These are phyloP conservation scores for Thermothelomyces thermophilus DNA, from an alignment of 2,329 filamentous ascomycete species.

Conservation along the genomic window DNA sequence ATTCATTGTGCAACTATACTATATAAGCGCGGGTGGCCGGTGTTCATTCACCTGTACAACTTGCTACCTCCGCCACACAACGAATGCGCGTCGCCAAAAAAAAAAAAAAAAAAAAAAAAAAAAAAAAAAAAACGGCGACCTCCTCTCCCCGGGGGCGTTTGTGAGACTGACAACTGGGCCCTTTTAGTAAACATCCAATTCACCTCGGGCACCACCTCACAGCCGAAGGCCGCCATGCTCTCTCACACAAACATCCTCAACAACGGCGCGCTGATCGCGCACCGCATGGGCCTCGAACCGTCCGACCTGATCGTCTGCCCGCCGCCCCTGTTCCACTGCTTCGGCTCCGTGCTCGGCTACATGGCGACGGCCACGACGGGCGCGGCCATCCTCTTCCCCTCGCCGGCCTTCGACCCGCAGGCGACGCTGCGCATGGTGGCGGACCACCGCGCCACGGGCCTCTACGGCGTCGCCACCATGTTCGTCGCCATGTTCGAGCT, in stretches of 20 bases:
- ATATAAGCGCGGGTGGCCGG: too few relatives aligned
- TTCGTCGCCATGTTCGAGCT: conserved; percentile 81
- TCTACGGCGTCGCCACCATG: conserved; percentile 95
- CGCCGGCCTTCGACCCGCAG: conserved; percentile 76
- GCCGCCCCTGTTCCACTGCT: conserved; percentile 83
- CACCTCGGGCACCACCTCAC: conserved; percentile 88
- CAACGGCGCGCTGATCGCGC: conserved; percentile 78
- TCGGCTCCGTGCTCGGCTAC: conserved; percentile 86
- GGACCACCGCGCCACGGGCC: conserved; percentile 50
- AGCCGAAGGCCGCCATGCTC: conserved; percentile 87
- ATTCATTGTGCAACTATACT: neutral
- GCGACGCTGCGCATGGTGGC: conserved; percentile 57
- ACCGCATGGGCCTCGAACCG: conserved; percentile 72
- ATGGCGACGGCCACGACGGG: conserved; percentile 86
- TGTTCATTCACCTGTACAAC: too few relatives aligned
- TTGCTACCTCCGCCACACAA: too few relatives aligned
- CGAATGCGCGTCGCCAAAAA: too few relatives aligned
- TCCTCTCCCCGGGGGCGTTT: too few relatives aligned
- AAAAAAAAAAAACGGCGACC: too few relatives aligned
- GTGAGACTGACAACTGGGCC: too few relatives aligned
- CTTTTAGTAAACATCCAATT: conserved; percentile 83
- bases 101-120: too few relatives aligned
- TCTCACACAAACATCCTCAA: conserved; percentile 84
- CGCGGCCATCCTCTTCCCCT: conserved; percentile 74
- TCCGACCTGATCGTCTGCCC: conserved; percentile 76